phyloP scores from a whole-genome alignment of 192 early-diverging fungal species.

The Linnemannia elongata region DNA sequence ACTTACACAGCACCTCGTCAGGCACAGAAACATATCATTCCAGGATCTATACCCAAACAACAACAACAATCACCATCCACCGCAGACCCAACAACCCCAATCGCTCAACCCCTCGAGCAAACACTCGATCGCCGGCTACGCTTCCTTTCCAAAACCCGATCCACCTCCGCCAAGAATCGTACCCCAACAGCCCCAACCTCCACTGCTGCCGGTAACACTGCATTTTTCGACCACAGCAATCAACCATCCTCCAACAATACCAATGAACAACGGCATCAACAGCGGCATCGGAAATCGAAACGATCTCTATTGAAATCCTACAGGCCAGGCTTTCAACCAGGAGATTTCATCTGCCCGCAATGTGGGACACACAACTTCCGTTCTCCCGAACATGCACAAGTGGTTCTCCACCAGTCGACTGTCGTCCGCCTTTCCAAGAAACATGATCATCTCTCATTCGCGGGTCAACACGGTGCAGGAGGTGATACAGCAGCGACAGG shows the following conservation, averaged over 20 bases:
- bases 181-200: background rate
- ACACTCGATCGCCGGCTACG: background rate
- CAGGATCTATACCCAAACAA: background rate
- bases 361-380: conserved; percentile 52
- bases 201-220: background rate
- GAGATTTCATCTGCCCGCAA: conserved; percentile 51
- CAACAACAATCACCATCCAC: background rate
- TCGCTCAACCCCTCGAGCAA: background rate
- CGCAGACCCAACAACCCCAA: background rate
- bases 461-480: background rate
- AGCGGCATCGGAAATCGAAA: background rate
- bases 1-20: background rate
- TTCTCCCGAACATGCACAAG: conserved; percentile 20
- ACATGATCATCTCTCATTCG: background rate
- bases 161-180: background rate
- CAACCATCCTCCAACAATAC: background rate
- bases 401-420: background rate
- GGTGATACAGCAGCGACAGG: background rate
- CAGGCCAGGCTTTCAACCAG: conserved; percentile 25
- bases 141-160: background rate
- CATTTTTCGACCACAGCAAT: background rate
- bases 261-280: background rate
- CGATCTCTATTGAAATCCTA: conserved; percentile 11
- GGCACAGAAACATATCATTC: background rate
- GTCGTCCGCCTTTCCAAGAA: background rate